Base-by-base conservation (phyloP, 805 yeast genomes). In the Torulaspora microellipsoides region DNA sequence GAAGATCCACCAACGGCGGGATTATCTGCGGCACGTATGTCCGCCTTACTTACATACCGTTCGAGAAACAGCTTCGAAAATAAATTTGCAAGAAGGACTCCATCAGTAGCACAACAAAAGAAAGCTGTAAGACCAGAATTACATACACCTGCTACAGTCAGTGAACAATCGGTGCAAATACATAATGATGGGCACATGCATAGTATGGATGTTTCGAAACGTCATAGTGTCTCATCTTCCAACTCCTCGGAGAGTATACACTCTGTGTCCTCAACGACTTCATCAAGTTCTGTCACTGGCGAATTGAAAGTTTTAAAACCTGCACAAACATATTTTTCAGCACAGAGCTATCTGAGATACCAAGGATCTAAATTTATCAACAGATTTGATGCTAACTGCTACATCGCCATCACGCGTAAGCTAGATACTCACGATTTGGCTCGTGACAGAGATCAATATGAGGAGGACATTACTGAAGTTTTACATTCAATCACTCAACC, bases 301-400 rank as follows among this genome's bases (percentile, higher is more conserved):
- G 58, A 52, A 30, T 47, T 47, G 5, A 60, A 53, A 35, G 51
- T 51, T 8, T 54, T 59, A 10, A 62, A 60, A 47, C 62, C 64
- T 8, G 62, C 70, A 35, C 80, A 77, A 49, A 73, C 78, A 8
- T 85, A 78, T 60, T 93, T 93, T 67, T 85, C 98, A 0, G 99
- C 99, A 2, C 99, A 93, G 66, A 85, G 91, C 46, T 93, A 93
- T 64, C 70, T 93, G 51, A 76, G 99, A 47, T 93, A 93, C 65
- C 99, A 93, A 64, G 98, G 96, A 11, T 79, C 82, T 42, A 93
- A 93, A 64, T 93, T 93, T 62, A 81, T 90, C 36, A 73, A 78
- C 34, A 72, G 99, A 55, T 93, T 91, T 57, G 99, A 93, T 65
- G 96, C 99, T 20, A 93, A 93, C 62, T 93, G 98, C 67, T 93